Conservation (phyloP, 164 flowering plant genomes). For the Stephania japonica region DNA sequence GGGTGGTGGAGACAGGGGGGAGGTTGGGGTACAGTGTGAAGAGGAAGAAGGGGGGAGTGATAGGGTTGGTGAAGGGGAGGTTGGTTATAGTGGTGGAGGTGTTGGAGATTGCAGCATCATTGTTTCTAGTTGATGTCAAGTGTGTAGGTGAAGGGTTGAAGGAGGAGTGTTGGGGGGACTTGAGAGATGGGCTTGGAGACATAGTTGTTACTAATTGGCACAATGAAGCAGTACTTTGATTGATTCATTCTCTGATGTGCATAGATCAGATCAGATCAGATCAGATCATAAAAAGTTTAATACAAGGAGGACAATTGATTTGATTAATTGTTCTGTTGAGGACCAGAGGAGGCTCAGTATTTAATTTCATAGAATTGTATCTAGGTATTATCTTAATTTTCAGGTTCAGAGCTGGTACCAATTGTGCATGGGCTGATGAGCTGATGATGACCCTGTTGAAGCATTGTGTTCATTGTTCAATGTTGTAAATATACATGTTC, state of each 20-base stretch:
- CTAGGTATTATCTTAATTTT: too few relatives aligned
- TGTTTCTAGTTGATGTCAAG: constrained; percentile 40
- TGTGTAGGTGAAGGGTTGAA: constrained; percentile 25
- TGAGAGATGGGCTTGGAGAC: constrained; percentile 37
- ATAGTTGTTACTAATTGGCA: constrained; percentile 37
- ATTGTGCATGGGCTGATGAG: too few relatives aligned
- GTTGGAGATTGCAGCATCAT: constrained; percentile 23
- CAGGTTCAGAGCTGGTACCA: not conserved
- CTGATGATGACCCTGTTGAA: not conserved
- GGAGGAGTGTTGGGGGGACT: constrained; percentile 37
- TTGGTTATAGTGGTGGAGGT: constrained; percentile 29
- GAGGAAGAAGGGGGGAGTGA: constrained; percentile 22
- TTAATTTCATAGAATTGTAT: too few relatives aligned
- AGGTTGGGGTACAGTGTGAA: constrained; percentile 38
- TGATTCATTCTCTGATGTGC: too few relatives aligned
- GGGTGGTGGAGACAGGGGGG: constrained; percentile 35
- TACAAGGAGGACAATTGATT: too few relatives aligned
- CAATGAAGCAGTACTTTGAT: not conserved
- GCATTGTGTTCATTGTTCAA: not conserved
- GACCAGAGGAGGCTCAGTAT: too few relatives aligned
- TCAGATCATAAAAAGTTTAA: too few relatives aligned
- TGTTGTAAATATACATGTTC: constrained; percentile 1
- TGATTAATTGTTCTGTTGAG: too few relatives aligned
- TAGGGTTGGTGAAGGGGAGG: constrained; percentile 36
- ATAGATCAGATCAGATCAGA: too few relatives aligned